These are phyloP conservation scores for Nakataea oryzae DNA, from an alignment of 2,329 filamentous ascomycete species.

Conservation along the genomic window DNA sequence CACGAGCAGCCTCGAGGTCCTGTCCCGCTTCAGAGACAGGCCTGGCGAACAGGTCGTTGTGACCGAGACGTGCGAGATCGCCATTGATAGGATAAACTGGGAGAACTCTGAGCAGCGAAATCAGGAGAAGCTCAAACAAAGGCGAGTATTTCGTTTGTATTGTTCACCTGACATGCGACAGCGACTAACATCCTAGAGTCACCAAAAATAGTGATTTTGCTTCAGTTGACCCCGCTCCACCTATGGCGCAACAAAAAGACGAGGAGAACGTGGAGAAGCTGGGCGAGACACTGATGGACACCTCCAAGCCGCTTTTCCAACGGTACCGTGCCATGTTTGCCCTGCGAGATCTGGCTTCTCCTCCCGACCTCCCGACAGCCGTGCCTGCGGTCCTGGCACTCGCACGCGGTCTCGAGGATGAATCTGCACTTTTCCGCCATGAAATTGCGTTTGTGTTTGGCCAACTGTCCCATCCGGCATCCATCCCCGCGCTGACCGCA, in stretches of 20 bases:
- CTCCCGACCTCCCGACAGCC: constrained; percentile 81
- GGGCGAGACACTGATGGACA: constrained; percentile 68
- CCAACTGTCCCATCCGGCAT: constrained; percentile 91
- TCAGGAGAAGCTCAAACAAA: constrained; percentile 68
- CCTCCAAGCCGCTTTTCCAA: constrained; percentile 69
- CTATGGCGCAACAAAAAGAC: constrained; percentile 54
- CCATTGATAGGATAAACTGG: constrained; percentile 90
- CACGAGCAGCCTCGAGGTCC: constrained; percentile 58
- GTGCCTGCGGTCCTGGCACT: constrained; percentile 79
- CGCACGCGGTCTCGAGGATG: constrained; percentile 74
- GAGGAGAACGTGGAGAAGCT: constrained; percentile 62
- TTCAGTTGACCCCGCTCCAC: constrained; percentile 90
- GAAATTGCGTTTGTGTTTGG: constrained; percentile 98
- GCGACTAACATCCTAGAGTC: constrained; percentile 14
- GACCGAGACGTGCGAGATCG: constrained; percentile 94
- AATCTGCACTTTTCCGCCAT: constrained; percentile 89
- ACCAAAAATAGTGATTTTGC: constrained; percentile 65
- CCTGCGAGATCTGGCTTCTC: constrained; percentile 86
- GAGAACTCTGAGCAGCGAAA: constrained; percentile 65
- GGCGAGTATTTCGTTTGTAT: constrained; percentile 38
- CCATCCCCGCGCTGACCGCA: constrained; percentile 76
- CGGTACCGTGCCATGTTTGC: constrained; percentile 98
- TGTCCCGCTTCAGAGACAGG: constrained; percentile 66
- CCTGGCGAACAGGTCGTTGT: constrained; percentile 68
- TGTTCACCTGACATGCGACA: constrained; percentile 6